Percentiles rank a stretch among this genome's conserved stretches.
Conservation (phyloP, 768 basidiomycete genomes). For the Boletus huronensis region DNA sequence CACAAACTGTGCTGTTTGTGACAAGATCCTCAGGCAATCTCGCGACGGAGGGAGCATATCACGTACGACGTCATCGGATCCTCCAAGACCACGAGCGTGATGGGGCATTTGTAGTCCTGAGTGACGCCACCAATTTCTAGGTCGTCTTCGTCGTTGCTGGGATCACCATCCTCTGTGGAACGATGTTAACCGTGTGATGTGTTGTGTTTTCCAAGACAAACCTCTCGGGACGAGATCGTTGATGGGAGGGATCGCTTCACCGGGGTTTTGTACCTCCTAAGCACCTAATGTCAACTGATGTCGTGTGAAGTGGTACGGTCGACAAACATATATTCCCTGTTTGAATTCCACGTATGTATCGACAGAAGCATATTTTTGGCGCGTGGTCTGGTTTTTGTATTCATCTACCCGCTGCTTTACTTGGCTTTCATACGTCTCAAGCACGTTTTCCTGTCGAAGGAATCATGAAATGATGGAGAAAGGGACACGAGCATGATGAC, state of each 20-base stretch:
- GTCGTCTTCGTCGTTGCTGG: constrained; percentile 83
- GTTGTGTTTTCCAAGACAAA: constrained; percentile 22
- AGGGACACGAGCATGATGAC: constrained; percentile 19
- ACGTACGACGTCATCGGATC: constrained; percentile 83
- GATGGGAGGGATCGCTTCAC: constrained; percentile 70
- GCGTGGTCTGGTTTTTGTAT: constrained; percentile 59
- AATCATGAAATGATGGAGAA: not conserved
- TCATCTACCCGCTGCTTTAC: constrained; percentile 41
- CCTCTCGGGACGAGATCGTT: constrained; percentile 71
- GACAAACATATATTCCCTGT: constrained; percentile 62
- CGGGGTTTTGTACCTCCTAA: constrained; percentile 67
- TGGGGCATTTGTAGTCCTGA: constrained; percentile 81
- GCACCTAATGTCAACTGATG: constrained; percentile 5
- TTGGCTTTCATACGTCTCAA: constrained; percentile 48
- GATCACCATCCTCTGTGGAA: constrained; percentile 68
- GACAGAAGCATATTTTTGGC: constrained; percentile 74
- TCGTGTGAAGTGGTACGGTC: not conserved
- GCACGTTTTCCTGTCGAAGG: constrained; percentile 45
- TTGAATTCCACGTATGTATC: constrained; percentile 60
- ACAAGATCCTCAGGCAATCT: constrained; percentile 1
- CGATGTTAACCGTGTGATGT: not conserved
- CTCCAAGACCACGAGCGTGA: constrained; percentile 61
- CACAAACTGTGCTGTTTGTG: constrained; percentile 54
- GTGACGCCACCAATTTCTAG: constrained; percentile 84
- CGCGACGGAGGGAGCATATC: not conserved